Percentiles rank a stretch among this genome's conserved stretches.
phyloP scores from a whole-genome alignment of 1,139 yeast genomes.

The Kurtzmaniella quercitrusa region DNA sequence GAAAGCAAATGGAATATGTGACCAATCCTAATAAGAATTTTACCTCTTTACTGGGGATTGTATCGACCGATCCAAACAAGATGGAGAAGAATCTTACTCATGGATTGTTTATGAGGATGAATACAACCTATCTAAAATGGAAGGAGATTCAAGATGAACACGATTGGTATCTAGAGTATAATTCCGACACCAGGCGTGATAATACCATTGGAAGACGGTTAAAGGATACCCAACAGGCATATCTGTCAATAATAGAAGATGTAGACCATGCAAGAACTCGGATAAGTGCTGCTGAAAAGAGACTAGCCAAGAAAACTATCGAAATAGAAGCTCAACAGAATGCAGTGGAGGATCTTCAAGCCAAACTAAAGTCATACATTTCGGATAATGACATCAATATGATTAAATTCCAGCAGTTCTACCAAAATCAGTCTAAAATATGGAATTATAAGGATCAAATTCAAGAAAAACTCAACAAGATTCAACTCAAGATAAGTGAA shows the following conservation, averaged over 20 bases:
- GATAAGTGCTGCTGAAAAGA: conserved; percentile 38
- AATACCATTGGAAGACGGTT: conserved; percentile 28
- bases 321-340: conserved; percentile 23
- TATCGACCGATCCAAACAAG: conserved; percentile 15
- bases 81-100: conserved; percentile 29
- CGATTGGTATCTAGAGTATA: conserved; percentile 19
- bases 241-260: conserved; percentile 27
- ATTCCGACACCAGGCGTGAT: conserved; percentile 20
- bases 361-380: conserved; percentile 16
- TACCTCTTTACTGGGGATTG: conserved; percentile 56
- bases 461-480: conserved; percentile 31
- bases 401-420: conserved; percentile 14
- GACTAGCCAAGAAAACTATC: conserved; percentile 31
- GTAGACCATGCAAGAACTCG: conserved; percentile 36
- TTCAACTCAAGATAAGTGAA: conserved; percentile 45
- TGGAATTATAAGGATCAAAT: conserved; percentile 37
- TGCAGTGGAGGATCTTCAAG: conserved; percentile 18
- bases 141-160: conserved; percentile 25
- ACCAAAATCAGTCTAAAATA: conserved; percentile 31
- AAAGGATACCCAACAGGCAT: conserved; percentile 24
- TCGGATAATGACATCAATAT: conserved; percentile 15
- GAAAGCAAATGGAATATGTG: conserved; percentile 63
- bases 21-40: conserved; percentile 61
- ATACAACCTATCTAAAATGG: conserved; percentile 25
- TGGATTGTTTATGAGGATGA: conserved; percentile 32